phyloP scores from a whole-genome alignment of 2,329 filamentous ascomycete genomes.

The Cercospora brassicicola region DNA sequence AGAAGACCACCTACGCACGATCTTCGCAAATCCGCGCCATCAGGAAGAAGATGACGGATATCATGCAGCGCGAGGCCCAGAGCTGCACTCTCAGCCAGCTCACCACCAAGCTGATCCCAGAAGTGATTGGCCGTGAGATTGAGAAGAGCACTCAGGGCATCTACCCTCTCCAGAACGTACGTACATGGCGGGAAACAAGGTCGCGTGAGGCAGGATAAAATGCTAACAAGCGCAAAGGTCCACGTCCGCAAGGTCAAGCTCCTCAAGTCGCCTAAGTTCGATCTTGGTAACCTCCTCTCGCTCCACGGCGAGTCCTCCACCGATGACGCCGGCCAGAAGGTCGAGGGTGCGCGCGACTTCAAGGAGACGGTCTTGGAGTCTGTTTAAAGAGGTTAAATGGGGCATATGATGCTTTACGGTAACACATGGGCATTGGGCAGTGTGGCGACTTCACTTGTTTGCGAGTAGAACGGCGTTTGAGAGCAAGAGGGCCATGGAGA shows the following conservation, averaged over 20 bases:
- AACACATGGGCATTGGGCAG: constrained; percentile 25
- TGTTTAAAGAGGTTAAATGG: constrained; percentile 64
- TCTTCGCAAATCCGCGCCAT: constrained; percentile 97
- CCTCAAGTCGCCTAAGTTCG: constrained; percentile 97
- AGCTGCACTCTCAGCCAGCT: constrained; percentile 95
- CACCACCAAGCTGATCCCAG: constrained; percentile 97
- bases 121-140: constrained; percentile 99
- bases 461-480: constrained; percentile 31
- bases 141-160: constrained; percentile 99
- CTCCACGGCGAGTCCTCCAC: constrained; percentile 96
- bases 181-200: constrained; percentile 30
- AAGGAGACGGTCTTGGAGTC: constrained; percentile 94
- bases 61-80: constrained; percentile 93
- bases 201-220: neutral
- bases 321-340: constrained; percentile 97
- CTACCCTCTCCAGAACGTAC: constrained; percentile 98
- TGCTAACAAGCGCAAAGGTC: constrained; percentile 62
- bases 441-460: constrained; percentile 31
- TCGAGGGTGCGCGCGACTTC: constrained; percentile 80
- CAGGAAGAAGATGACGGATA: constrained; percentile 99
- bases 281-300: constrained; percentile 91
- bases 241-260: constrained; percentile 99
- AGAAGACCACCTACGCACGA: constrained; percentile 99
- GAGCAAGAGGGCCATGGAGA: constrained; percentile 25
- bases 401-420: constrained; percentile 22